Conservation (phyloP, 192 early-diverging fungal species). For the Blastocladiella britannica region DNA sequence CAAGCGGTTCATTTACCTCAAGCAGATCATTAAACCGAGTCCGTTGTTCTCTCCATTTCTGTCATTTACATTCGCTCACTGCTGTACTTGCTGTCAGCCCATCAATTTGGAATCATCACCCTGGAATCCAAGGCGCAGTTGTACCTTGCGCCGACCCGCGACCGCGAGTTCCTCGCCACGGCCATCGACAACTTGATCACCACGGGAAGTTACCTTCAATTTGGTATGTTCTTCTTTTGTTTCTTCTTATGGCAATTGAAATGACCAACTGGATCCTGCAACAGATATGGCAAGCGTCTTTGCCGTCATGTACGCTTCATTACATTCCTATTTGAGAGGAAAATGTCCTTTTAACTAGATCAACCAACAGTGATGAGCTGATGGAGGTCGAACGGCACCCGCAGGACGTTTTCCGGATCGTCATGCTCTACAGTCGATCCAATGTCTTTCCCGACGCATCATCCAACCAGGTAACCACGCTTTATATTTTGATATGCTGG, state of each 20-base stretch:
- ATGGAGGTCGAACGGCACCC: neutral
- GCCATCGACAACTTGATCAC: neutral
- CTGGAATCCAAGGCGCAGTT: neutral
- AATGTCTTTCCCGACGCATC: neutral
- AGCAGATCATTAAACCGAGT: neutral
- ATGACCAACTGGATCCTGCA: neutral
- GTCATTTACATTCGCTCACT: no score
- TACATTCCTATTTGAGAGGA: no score
- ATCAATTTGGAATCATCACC: neutral
- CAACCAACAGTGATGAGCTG: no score
- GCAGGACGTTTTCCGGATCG: neutral
- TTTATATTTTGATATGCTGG: neutral
- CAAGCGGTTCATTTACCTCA: slow-evolving; percentile 1
- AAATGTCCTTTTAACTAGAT: no score
- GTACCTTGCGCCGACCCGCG: neutral
- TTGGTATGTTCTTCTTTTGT: neutral
- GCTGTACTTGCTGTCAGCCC: no score
- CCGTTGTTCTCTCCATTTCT: no score
- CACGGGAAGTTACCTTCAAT: neutral
- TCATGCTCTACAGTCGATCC: neutral
- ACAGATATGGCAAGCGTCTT: neutral
- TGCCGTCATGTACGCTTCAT: no score
- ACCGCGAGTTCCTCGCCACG: neutral
- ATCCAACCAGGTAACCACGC: neutral
- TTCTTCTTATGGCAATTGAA: neutral